Evolutionary conservation across 345 rosid genomes (phyloP), one percentile per base, ranked within the genome.

Genomic region (Arabidopsis arenosa): DNA sequence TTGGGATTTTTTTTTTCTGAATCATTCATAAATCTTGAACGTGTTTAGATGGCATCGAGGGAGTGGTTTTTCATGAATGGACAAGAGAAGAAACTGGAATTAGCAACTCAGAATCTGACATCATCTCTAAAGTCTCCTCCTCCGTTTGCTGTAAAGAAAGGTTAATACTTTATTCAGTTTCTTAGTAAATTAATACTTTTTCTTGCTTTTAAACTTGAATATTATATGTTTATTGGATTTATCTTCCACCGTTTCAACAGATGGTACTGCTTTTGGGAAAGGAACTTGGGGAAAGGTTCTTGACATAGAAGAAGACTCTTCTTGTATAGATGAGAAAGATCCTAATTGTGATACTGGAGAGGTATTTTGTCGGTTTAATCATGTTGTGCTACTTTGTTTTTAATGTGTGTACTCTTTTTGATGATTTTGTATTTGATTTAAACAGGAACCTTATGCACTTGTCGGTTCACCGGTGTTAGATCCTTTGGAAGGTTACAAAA

Each of bases 341-440:
- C 95, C 93, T 33, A 92, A 88, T 75, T 89, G 88, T 80, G 96
- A 92, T 70, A 88, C 90, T 80, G 96, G 96, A 70, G 97, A 92
- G 96, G 26, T 23, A 23, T 23, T 23, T 23, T 2, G 26, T 23
- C 26, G 26, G 26, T 23, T 23, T 23, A 23, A 23, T 23, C 26
- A 23, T 23, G 26, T 23, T 23, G 26, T 23, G 26, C 26, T 23
- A 23, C 26, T 23, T 23, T 23, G 2, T 23, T 18, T 23, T 23
- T 23, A 23, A 23, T 23, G 26, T 23, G 26, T 23, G 26, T 23
- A 23, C 26, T 23, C 26, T 23, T 23, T 23, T 23, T 23, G 26
- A 23, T 23, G 26, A 23, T 23, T 23, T 23, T 23, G 26, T 23
- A 23, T 23, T 23, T 23, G 26, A 23, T 23, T 23, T 23, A 23